These are phyloP conservation scores for Apiotrichum porosum DNA, from an alignment of 1,284 basidiomycete species.

Conservation along the genomic window DNA sequence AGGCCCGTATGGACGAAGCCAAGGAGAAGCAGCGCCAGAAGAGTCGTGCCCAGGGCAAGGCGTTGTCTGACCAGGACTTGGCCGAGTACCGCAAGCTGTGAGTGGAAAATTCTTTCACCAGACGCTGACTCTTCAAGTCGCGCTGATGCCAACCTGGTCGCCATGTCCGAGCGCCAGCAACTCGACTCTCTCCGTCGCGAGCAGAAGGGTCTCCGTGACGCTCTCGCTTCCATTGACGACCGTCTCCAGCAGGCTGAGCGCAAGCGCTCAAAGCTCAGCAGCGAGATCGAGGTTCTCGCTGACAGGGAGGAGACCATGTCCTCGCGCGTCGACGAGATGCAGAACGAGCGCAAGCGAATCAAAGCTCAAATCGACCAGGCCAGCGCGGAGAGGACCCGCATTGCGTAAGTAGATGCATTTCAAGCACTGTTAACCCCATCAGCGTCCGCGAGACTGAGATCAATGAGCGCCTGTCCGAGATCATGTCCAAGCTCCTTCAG, in stretches of 20 bases:
- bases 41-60: slow-evolving; percentile 64
- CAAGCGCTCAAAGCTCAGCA: slow-evolving; percentile 59
- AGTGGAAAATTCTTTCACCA: slow-evolving; percentile 30
- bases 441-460: slow-evolving; percentile 83
- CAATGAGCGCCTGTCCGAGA: slow-evolving; percentile 81
- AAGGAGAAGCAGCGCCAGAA: slow-evolving; percentile 72
- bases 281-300: slow-evolving; percentile 58
- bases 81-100: slow-evolving; percentile 82
- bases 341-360: slow-evolving; percentile 29
- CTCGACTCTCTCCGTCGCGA: slow-evolving; percentile 78
- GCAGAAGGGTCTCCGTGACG: slow-evolving; percentile 66
- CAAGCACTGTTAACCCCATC: slow-evolving; percentile 5
- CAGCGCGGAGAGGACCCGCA: slow-evolving; percentile 35
- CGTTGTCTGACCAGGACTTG: slow-evolving; percentile 75
- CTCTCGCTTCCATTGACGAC: slow-evolving; percentile 54
- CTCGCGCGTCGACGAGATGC: slow-evolving; percentile 54
- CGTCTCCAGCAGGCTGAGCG: slow-evolving; percentile 63
- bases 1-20: slow-evolving; percentile 67
- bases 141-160: slow-evolving; percentile 62
- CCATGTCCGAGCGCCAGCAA: slow-evolving; percentile 79
- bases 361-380: slow-evolving; percentile 39
- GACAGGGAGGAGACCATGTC: slow-evolving; percentile 61
- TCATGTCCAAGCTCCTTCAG: slow-evolving; percentile 78
- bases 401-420: slow-evolving; percentile 23
- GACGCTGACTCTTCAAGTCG: slow-evolving; percentile 12